Percentiles rank a stretch among this genome's conserved stretches.
Evolutionary conservation across 2,329 filamentous ascomycete genomes (phyloP).

Genomic region (Blastomyces gilchristii): DNA sequence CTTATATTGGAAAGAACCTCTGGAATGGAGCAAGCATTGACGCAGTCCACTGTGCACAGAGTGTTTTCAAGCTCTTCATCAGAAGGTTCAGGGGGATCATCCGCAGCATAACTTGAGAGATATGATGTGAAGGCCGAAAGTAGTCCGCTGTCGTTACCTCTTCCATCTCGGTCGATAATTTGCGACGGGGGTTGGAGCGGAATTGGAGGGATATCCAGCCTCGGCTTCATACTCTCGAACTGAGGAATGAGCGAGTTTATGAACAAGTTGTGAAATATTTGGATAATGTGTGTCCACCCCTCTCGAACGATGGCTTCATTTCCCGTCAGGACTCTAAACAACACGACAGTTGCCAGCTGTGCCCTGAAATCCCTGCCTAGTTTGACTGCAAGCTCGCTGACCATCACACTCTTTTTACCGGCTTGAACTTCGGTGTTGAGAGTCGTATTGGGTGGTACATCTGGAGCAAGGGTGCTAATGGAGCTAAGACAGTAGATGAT

Average conservation of each 20-base stretch:
- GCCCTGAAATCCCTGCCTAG: constrained; percentile 89
- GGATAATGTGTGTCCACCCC: constrained; percentile 56
- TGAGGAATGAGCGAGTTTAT: constrained; percentile 85
- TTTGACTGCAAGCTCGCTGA: constrained; percentile 92
- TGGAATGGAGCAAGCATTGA: constrained; percentile 77
- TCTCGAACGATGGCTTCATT: constrained; percentile 67
- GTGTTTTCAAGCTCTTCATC: constrained; percentile 96
- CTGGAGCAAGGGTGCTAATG: constrained; percentile 77
- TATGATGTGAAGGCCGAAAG: constrained; percentile 94
- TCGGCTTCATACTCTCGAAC: constrained; percentile 58
- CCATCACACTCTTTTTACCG: constrained; percentile 89
- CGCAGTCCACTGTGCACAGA: constrained; percentile 84
- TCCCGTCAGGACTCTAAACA: constrained; percentile 82
- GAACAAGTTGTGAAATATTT: constrained; percentile 91
- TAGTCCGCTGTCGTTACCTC: constrained; percentile 68
- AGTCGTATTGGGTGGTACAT: constrained; percentile 65
- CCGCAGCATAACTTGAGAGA: constrained; percentile 95
- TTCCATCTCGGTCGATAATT: constrained; percentile 76
- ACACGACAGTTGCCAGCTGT: constrained; percentile 84
- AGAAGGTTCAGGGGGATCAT: constrained; percentile 93
- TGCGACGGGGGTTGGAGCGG: constrained; percentile 85
- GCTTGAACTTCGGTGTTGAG: constrained; percentile 94
- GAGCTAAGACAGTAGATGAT: constrained; percentile 83
- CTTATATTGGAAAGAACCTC: constrained; percentile 73
- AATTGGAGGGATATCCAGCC: constrained; percentile 66